Evolutionary conservation across 352 stramenopile genomes (phyloP), one percentile per base, ranked within the genome.

Genomic region (Globisporangium cystogenes): DNA sequence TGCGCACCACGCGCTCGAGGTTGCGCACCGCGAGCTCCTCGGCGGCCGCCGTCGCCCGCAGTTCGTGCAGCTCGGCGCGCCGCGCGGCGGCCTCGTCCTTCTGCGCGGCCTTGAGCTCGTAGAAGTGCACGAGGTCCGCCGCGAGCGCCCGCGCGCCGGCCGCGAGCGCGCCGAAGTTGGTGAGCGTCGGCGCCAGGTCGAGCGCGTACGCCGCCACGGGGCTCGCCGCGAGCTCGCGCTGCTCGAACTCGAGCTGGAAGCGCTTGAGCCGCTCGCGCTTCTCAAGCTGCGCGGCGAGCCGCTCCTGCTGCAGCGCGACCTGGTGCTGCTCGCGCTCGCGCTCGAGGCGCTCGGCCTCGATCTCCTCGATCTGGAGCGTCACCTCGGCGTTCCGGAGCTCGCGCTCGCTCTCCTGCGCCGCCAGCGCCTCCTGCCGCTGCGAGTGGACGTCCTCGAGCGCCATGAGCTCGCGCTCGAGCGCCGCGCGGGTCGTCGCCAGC

Each of bases 211-310:
- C 58, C 18, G 87, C 79, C 7, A 86, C 67, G 6, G 76, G 57
- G 59, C 74, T 87, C 24, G 70, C 86, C 1, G 82, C 68, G 7
- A 90, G 65, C 46, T 85, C 64, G 42, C 77, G 72, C 45, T 76
- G 66, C 61, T 90, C 79, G 27, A 90, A 90, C n/a, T 72, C 68
- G 7, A 58, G 62, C 48, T 87, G 76, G 27, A 77, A 75, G 16
- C 47, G 53, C 51, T 87, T 87, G 18, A 90, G 62, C 15, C 62
- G 51, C 31, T 87, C 74, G 18, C 79, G 76, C 35, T 80, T 84
- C 1, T 50, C 52, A 10, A 74, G 76, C 51, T 87, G 78, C 36
- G 57, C 53, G 4, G 62, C 54, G 0, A 90, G 55, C 27, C 76
- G 74, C 29, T 70, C 55, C 20, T 67, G 72, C 41, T 87, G 74